Base-by-base conservation (phyloP, 2,329 filamentous ascomycete genomes). In the Pseudocercospora musae region DNA sequence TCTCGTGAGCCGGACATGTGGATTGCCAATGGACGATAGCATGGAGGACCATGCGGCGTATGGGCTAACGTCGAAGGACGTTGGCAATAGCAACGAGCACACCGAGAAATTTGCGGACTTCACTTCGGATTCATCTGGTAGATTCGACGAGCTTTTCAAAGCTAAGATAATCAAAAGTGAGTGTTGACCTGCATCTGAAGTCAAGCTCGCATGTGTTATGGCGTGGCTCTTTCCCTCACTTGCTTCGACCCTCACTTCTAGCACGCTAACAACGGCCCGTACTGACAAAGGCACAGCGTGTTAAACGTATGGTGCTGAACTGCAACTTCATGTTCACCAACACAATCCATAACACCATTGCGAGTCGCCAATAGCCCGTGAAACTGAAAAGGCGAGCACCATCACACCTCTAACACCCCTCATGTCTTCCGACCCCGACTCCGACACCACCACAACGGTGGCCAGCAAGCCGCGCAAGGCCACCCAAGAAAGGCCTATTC, bases 401-500 rank as follows among this genome's bases (percentile, higher is more conserved):
- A 52, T 2, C 49, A 29, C 25, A 18, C 1, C 25, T 27, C n/a
- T 13, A 20, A 18, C 8, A 31, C 25, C 49, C 1, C 31, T n/a
- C n/a, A 52, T 52, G 49, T 52, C 49, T 29, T 52, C 49, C 23
- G 10, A 31, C 25, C 31, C n/a, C 20, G 44, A 25, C 15, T 27
- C 49, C 21, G 49, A 25, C 1, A 27, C 25, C 9, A 18, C 21
- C 25, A 31, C 49, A 4, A 31, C 21, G 49, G 4, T 31, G 27
- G 31, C 49, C 49, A 20, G 20, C 49, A 20, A 29, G 25, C 21
- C n/a, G 27, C 49, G 49, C 3, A 52, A 27, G 49, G 25, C 49
- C 25, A 8, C 5, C n/a, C 25, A 27, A 52, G 49, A 29, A 7
- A 52, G 27, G 49, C 49, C 49, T 18, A 53, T 76, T 63, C 68